Base-by-base conservation (phyloP, 2,329 filamentous ascomycete species). In the Penicillium brasilianum region DNA sequence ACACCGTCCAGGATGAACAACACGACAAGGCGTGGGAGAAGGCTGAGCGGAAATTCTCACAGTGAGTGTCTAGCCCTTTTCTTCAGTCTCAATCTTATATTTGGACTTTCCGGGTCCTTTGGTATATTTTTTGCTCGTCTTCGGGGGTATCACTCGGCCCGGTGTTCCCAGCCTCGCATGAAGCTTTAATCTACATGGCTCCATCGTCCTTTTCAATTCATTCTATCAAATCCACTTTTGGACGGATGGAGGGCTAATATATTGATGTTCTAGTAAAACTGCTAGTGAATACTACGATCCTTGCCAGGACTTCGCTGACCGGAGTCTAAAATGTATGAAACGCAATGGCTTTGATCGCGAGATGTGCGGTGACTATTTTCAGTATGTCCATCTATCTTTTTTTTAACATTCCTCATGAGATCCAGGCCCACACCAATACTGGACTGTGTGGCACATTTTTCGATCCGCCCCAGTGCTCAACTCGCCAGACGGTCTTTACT, bases 301-400 rank as follows among this genome's bases (percentile, higher is more conserved):
- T 1, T 99, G 95, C 78, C 94, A 98, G 76, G 94, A 97, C 71
- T 92, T 92, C 5, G 94, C 95, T 8, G 83, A 90, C 68, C 86
- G 86, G 73, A 97, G 93, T 78, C 88, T 97, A 69, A 89, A 87
- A 76, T 99, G 95, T 73, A 81, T 99, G 73, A 89, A 93, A 74
- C 87, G 95, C 22, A 99, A 99, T 76, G 88, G 85, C 22, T 93
- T 91, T 14, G 92, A 98, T 74, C 86, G 88, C 67, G 83, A 88
- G n/a, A 90, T 98, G 90, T 99, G 95, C 75, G 84, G 85, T 66
- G 94, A 98, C 77, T 98, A 96, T 75, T 98, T 99, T 74, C 92
- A 97, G 93, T 97, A 76, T 79, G 91, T 68, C 30, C 5, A 5
- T 9, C 9, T 4, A 11, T n/a, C 28, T 10, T 41, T 13, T n/a